Evolutionary conservation across 306 rosid species (phyloP), one percentile per base, ranked within the genome.

Genomic region (Inga laurina): DNA sequence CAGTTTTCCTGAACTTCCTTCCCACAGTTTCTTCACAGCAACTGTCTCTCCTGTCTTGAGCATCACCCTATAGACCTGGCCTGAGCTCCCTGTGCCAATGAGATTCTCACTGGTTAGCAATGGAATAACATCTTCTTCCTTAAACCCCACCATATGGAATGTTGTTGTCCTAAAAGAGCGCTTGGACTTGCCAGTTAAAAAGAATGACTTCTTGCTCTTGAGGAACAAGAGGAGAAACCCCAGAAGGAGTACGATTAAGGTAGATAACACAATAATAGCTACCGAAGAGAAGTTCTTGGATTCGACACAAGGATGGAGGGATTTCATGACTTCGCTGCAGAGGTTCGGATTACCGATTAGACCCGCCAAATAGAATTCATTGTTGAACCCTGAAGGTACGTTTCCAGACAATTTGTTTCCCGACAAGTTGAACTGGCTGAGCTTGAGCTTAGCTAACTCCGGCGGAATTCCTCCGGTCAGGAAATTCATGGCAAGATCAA

Each of bases 71-170:
- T 89, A 96, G 0, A 96, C 97, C 24, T 76, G 89, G 24, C 98
- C 93, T 16, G 97, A 94, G 62, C 97, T 91, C 1, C 99, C 98
- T 0, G 85, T 72, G 6, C 94, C 99, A 27, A 96, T 90, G 3
- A 89, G 27, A 70, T 92, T 92, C 66, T 85, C 85, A 6, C 57
- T 62, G 0, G 88, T 91, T 72, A 96, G 78, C 5, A 67, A 79
- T 0, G 83, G 84, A n/a, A 90, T 45, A 11, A 92, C 84, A 27
- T 94, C 99, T 39, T 91, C 94, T 72, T 91, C 95, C 8, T 75
- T 85, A 75, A 91, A 87, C 75, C 87, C 85, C 34, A 91, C 79
- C 68, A 87, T 89, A 22, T 96, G 97, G 65, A 96, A 96, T 10
- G 91, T 22, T 1, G 86, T 86, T 61, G 89, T 82, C 76, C 43